A percentile compares a stretch with the other conserved stretches of the same genome.
Conservation (phyloP, 345 rosid genomes). For the Citrus trifoliata region DNA sequence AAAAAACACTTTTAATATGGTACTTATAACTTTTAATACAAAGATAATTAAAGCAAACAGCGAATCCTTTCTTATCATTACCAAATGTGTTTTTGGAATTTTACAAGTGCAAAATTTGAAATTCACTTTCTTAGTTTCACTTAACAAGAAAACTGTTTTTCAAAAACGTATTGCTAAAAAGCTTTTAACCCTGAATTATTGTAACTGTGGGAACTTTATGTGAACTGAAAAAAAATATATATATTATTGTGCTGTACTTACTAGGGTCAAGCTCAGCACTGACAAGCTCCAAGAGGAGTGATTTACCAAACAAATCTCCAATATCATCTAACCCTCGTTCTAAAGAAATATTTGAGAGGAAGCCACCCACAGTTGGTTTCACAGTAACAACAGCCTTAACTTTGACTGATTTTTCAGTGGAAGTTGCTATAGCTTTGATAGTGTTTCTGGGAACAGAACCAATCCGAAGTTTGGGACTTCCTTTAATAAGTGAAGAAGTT, state of each 20-base stretch:
- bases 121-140: too few relatives aligned
- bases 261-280: slow-evolving; percentile 51
- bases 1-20: too few relatives aligned
- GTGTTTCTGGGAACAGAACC: background rate
- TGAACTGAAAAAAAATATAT: too few relatives aligned
- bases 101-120: too few relatives aligned
- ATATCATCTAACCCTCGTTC: slow-evolving; percentile 38
- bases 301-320: slow-evolving; percentile 44
- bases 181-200: background rate
- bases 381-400: slow-evolving; percentile 42
- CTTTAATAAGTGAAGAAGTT: background rate
- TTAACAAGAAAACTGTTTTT: too few relatives aligned
- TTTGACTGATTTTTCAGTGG: background rate
- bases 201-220: too few relatives aligned
- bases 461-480: background rate
- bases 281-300: slow-evolving; percentile 55
- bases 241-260: slow-evolving; percentile 18
- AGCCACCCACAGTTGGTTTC: slow-evolving; percentile 23
- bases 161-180: too few relatives aligned
- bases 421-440: slow-evolving; percentile 19
- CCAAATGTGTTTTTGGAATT: too few relatives aligned
- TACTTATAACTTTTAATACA: too few relatives aligned
- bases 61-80: too few relatives aligned
- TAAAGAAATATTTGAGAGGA: slow-evolving; percentile 28
- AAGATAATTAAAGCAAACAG: too few relatives aligned